phyloP scores from a whole-genome alignment of 768 basidiomycete species.

The Roridomyces roridus region DNA sequence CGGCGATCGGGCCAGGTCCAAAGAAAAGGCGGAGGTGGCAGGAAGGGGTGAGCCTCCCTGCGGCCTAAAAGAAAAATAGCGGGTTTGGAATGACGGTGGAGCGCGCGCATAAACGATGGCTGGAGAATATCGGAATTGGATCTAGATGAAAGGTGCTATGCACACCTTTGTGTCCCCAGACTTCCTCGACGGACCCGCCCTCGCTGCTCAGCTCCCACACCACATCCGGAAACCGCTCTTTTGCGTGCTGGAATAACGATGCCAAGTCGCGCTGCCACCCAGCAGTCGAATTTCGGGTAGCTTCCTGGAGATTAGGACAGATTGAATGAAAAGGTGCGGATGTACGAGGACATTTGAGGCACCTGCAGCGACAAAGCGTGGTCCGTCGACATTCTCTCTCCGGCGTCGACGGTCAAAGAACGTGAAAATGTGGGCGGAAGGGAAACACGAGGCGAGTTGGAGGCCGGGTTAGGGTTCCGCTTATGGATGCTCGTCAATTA shows the following conservation, averaged over 20 bases:
- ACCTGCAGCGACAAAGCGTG: constrained; percentile 10
- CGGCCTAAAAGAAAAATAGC: constrained; percentile 84
- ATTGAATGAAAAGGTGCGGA: too few relatives aligned
- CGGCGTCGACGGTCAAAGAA: too few relatives aligned
- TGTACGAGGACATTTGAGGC: background rate
- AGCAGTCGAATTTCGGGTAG: constrained; percentile 68
- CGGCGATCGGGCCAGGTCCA: constrained; percentile 48
- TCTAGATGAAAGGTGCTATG: constrained; percentile 5
- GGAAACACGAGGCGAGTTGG: background rate
- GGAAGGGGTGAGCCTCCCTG: constrained; percentile 56
- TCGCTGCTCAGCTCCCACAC: constrained; percentile 79
- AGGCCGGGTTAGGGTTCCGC: too few relatives aligned
- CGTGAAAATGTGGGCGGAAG: background rate
- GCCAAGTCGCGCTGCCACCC: constrained; percentile 86
- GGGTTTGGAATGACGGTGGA: constrained; percentile 87
- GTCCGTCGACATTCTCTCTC: background rate
- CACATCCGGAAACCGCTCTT: constrained; percentile 94
- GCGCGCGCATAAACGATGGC: constrained; percentile 96
- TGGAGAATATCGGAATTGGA: constrained; percentile 32
- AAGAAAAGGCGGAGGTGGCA: constrained; percentile 67
- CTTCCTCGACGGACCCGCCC: constrained; percentile 59
- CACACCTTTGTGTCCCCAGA: constrained; percentile 97
- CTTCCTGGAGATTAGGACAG: constrained; percentile 53
- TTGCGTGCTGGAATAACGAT: constrained; percentile 78
- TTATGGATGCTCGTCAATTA: too few relatives aligned